Percentiles rank a stretch among this genome's conserved stretches.
These are phyloP conservation scores for Entomortierella beljakovae DNA, from an alignment of 192 early-diverging fungal species.

Conservation along the genomic window DNA sequence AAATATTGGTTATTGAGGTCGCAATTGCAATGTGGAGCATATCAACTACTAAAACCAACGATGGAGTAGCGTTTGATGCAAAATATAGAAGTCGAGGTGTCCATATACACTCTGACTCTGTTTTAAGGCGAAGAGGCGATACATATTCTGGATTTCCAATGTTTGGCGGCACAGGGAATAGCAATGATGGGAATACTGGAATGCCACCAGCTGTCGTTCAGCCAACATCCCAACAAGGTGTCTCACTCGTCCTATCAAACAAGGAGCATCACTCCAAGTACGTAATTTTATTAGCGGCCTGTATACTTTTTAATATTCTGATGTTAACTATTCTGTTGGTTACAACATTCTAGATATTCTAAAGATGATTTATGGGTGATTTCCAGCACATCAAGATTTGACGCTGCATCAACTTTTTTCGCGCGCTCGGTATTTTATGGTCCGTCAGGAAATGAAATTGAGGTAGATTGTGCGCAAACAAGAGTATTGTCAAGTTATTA, in stretches of 20 bases:
- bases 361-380: conserved; percentile 65
- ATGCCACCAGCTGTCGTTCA: neutral
- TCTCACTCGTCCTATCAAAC: conserved; percentile 35
- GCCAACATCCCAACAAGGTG: conserved; percentile 18
- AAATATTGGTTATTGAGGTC: conserved; percentile 51
- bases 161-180: neutral
- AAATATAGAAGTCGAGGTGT: conserved; percentile 26
- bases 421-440: conserved; percentile 60
- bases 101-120: conserved; percentile 26
- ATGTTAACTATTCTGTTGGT: too few species aligned
- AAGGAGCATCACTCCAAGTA: conserved; percentile 60
- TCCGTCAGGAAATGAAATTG: conserved; percentile 55
- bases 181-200: neutral
- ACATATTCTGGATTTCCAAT: conserved; percentile 34
- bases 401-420: conserved; percentile 57
- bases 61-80: conserved; percentile 15
- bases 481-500: neutral
- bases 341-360: conserved; percentile 15
- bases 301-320: too few species aligned
- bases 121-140: conserved; percentile 18
- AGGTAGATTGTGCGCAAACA: conserved; percentile 21
- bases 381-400: conserved; percentile 53
- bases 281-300: neutral
- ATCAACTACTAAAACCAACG: conserved; percentile 18
- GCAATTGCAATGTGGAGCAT: conserved; percentile 45